These are phyloP conservation scores for Scheffersomyces segobiensis DNA, from an alignment of 1,139 yeast species.

Conservation along the genomic window DNA sequence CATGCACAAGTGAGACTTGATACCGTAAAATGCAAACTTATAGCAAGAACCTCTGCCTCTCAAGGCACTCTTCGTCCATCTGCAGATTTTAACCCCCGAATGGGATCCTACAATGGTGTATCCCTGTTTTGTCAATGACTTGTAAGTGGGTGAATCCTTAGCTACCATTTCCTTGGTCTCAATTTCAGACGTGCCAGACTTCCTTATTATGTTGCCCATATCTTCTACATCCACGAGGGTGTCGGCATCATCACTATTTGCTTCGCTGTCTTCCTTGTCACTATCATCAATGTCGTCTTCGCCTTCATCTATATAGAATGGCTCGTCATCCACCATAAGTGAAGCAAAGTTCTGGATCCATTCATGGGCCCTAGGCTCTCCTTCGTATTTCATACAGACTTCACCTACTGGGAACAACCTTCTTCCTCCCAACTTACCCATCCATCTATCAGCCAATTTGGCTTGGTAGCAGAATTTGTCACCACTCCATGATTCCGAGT, in stretches of 20 bases:
- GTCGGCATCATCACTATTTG: conserved; percentile 44
- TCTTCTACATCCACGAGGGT: conserved; percentile 80
- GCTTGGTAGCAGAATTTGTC: conserved; percentile 89
- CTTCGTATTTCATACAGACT: conserved; percentile 75
- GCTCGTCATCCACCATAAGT: conserved; percentile 67
- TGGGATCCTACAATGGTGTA: conserved; percentile 92
- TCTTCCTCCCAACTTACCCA: conserved; percentile 82
- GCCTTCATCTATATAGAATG: conserved; percentile 49
- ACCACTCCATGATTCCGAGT: conserved; percentile 77
- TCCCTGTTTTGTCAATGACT: conserved; percentile 88
- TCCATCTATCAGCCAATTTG: conserved; percentile 66
- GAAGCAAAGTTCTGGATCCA: conserved; percentile 66
- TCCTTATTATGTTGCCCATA: conserved; percentile 64
- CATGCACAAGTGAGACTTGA: conserved; percentile 89
- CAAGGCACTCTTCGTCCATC: conserved; percentile 95
- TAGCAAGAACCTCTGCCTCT: conserved; percentile 95
- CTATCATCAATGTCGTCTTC: conserved; percentile 37
- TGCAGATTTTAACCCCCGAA: conserved; percentile 91
- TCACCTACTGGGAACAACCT: conserved; percentile 84
- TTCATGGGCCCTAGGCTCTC: conserved; percentile 59
- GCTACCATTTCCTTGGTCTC: conserved; percentile 85
- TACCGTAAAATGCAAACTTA: conserved; percentile 89
- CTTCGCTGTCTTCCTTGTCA: conserved; percentile 47
- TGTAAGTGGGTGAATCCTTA: conserved; percentile 83
- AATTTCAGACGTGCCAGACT: conserved; percentile 20